Percentiles rank a stretch among this genome's conserved stretches.
Evolutionary conservation across 768 basidiomycete species (phyloP).

Genomic region (Suillus clintonianus): DNA sequence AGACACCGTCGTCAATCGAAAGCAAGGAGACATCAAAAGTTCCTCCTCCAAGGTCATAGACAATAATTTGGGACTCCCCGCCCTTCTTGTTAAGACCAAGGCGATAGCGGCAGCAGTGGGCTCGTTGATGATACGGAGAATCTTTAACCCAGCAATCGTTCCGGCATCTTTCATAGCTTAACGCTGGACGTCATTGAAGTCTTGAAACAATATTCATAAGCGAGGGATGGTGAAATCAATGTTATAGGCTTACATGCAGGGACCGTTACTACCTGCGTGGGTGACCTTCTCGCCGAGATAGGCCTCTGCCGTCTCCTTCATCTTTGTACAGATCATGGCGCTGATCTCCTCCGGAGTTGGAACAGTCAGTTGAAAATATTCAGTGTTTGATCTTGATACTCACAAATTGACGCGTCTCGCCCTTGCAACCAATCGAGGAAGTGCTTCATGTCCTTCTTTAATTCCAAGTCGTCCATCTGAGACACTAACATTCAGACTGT

Average conservation of each 20-base stretch:
- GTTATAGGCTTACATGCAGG: constrained; percentile 70
- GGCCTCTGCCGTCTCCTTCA: too few relatives aligned
- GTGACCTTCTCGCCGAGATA: constrained; percentile 95
- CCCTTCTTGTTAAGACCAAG: constrained; percentile 95
- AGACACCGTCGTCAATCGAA: constrained; percentile 91
- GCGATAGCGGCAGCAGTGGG: constrained; percentile 97
- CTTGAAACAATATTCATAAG: constrained; percentile 46
- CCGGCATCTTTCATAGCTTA: constrained; percentile 99
- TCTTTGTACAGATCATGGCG: constrained; percentile 95
- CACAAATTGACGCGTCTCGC: constrained; percentile 81
- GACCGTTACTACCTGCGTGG: constrained; percentile 96
- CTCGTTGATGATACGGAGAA: constrained; percentile 98
- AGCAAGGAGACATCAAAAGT: constrained; percentile 98
- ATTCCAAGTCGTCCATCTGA: too few relatives aligned
- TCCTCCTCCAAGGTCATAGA: constrained; percentile 98
- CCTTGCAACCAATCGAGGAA: constrained; percentile 78
- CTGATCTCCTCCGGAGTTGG: constrained; percentile 90
- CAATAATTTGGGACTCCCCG: constrained; percentile 93
- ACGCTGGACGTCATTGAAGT: constrained; percentile 99
- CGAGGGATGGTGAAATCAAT: not conserved
- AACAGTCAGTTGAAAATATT: not conserved
- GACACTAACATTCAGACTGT: too few relatives aligned
- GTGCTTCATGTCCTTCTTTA: too few relatives aligned
- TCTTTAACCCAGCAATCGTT: constrained; percentile 89
- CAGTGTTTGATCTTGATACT: constrained; percentile 25